These are phyloP conservation scores for Dactylellina leptospora DNA, from an alignment of 2,329 filamentous ascomycete species.

Conservation along the genomic window DNA sequence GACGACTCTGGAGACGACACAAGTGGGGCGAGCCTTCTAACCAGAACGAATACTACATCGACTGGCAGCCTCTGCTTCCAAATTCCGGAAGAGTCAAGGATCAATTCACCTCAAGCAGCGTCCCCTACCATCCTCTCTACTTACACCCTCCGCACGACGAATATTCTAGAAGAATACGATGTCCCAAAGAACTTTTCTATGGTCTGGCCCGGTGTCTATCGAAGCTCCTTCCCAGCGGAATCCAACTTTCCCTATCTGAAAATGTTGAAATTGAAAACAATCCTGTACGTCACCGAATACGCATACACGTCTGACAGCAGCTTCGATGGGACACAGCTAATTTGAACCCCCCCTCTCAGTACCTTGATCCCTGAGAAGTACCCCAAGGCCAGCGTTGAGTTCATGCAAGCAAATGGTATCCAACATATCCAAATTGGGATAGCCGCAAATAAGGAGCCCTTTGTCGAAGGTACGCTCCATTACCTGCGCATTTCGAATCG, in stretches of 20 bases:
- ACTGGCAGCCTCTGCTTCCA: slow-evolving; percentile 47
- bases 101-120: not conserved
- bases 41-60: slow-evolving; percentile 45
- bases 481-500: slow-evolving; percentile 13
- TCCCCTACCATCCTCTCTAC: slow-evolving; percentile 32
- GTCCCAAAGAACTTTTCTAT: slow-evolving; percentile 73
- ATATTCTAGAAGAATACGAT: slow-evolving; percentile 50
- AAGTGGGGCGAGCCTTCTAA: slow-evolving; percentile 40
- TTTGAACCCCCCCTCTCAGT: slow-evolving; percentile 56
- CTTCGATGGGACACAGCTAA: not conserved
- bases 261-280: slow-evolving; percentile 76
- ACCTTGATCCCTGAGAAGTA: slow-evolving; percentile 66
- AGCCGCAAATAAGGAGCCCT: slow-evolving; percentile 82
- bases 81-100: slow-evolving; percentile 22
- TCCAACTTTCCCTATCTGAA: slow-evolving; percentile 76
- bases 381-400: slow-evolving; percentile 65
- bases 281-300: slow-evolving; percentile 69
- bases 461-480: slow-evolving; percentile 64
- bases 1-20: slow-evolving; percentile 48
- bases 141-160: slow-evolving; percentile 26
- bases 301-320: not conserved
- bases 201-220: slow-evolving; percentile 77
- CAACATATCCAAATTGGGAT: slow-evolving; percentile 78
- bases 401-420: slow-evolving; percentile 74
- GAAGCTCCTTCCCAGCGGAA: slow-evolving; percentile 79